A percentile compares a stretch with the other conserved stretches of the same genome.
These are phyloP conservation scores for Aspergillus pseudonomiae DNA, from an alignment of 2,329 filamentous ascomycete genomes.

Conservation along the genomic window DNA sequence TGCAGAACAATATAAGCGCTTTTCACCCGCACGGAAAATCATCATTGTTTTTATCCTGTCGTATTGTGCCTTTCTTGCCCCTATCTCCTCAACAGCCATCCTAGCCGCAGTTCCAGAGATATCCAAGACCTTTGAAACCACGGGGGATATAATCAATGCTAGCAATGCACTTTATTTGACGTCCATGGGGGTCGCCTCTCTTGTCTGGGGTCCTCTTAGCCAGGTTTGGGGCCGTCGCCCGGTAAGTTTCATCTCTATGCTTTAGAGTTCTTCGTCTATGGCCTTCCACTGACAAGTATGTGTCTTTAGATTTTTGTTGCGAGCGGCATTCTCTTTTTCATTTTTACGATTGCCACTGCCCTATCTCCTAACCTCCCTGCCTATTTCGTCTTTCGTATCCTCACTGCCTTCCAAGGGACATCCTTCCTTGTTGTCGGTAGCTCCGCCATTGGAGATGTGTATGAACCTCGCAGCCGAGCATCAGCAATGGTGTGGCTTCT, in stretches of 20 bases:
- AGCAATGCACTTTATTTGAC: conserved; percentile 76
- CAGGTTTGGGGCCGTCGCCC: conserved; percentile 64
- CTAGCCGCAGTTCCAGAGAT: conserved; percentile 76
- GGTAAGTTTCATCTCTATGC: conserved; percentile 45
- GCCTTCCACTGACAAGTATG: conserved; percentile 7
- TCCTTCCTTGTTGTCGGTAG: conserved; percentile 73
- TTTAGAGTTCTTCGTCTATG: neutral
- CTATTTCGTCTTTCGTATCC: conserved; percentile 74
- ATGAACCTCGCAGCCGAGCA: conserved; percentile 67
- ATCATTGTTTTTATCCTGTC: conserved; percentile 70
- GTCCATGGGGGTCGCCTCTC: conserved; percentile 71
- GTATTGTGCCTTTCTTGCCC: conserved; percentile 75
- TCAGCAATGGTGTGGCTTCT: conserved; percentile 76
- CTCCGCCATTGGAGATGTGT: conserved; percentile 69
- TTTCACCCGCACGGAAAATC: conserved; percentile 64
- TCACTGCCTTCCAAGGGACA: conserved; percentile 76
- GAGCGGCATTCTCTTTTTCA: conserved; percentile 66
- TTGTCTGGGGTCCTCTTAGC: conserved; percentile 73
- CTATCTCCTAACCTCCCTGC: conserved; percentile 69
- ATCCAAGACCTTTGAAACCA: conserved; percentile 65
- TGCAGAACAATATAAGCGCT: conserved; percentile 64
- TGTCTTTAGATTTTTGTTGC: conserved; percentile 56
- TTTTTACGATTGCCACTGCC: conserved; percentile 72
- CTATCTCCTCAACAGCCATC: conserved; percentile 73
- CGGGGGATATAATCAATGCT: conserved; percentile 70